A percentile compares a stretch with the other conserved stretches of the same genome.
Evolutionary conservation across 768 basidiomycete genomes (phyloP).

Genomic region (Rhodotorula graminis): DNA sequence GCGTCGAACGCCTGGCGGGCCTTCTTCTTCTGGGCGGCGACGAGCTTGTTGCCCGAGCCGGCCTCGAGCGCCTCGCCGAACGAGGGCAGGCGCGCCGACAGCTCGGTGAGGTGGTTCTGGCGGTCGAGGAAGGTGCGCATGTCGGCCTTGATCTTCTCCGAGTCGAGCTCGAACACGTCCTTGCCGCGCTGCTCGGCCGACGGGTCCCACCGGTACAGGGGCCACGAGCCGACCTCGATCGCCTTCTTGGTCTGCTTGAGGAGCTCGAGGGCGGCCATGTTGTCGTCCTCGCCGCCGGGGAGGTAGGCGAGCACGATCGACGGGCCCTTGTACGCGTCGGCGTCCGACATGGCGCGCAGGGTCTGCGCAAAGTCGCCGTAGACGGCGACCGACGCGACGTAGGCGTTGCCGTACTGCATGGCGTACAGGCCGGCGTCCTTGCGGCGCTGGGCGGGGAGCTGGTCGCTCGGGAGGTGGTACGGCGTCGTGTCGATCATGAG

Average conservation of each 20-base stretch:
- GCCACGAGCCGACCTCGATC: slow-evolving; percentile 95
- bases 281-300: slow-evolving; percentile 71
- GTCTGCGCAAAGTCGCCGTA: slow-evolving; percentile 95
- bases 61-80: slow-evolving; percentile 69
- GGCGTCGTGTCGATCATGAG: slow-evolving; percentile 90
- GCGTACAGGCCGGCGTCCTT: slow-evolving; percentile 96
- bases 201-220: slow-evolving; percentile 96
- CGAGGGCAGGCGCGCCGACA: slow-evolving; percentile 58
- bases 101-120: slow-evolving; percentile 92
- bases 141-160: slow-evolving; percentile 88
- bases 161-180: slow-evolving; percentile 88
- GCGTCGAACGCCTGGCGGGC: slow-evolving; percentile 79
- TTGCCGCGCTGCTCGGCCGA: slow-evolving; percentile 61
- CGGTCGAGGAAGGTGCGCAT: slow-evolving; percentile 88
- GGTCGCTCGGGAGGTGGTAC: slow-evolving; percentile 63
- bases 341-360: slow-evolving; percentile 82
- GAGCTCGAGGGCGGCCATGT: slow-evolving; percentile 74
- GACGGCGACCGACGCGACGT: slow-evolving; percentile 89
- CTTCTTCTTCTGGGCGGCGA: slow-evolving; percentile 72
- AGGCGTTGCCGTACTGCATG: slow-evolving; percentile 96
- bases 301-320: slow-evolving; percentile 90
- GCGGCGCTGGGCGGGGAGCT: slow-evolving; percentile 72
- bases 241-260: slow-evolving; percentile 96
- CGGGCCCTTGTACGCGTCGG: slow-evolving; percentile 82
- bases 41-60: slow-evolving; percentile 75